phyloP scores from a whole-genome alignment of 768 basidiomycete genomes.

The Megacollybia marginata region DNA sequence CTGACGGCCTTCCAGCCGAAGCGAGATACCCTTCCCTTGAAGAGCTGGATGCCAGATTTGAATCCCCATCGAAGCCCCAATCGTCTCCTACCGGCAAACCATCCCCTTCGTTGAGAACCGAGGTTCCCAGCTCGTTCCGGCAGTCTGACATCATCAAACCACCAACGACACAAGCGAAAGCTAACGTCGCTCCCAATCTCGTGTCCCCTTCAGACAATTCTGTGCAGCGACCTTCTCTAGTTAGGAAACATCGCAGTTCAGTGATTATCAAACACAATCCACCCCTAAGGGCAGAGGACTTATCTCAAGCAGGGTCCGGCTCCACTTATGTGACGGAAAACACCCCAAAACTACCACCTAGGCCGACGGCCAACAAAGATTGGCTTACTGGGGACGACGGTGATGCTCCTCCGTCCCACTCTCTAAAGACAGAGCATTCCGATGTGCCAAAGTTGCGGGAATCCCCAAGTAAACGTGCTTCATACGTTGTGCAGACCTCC shows the following conservation, averaged over 20 bases:
- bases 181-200: too few species aligned
- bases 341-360: slow-evolving; percentile 5
- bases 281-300: slow-evolving; percentile 6
- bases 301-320: neutral
- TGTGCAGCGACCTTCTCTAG: slow-evolving; percentile 33
- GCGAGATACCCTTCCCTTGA: slow-evolving; percentile 84
- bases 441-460: slow-evolving; percentile 52
- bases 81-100: too few species aligned
- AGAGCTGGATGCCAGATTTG: slow-evolving; percentile 60
- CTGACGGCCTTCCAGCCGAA: slow-evolving; percentile 47
- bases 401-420: slow-evolving; percentile 16
- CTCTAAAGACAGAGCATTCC: slow-evolving; percentile 8
- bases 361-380: slow-evolving; percentile 5
- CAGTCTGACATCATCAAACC: too few species aligned
- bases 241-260: slow-evolving; percentile 43
- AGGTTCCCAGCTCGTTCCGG: too few species aligned
- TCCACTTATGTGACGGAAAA: slow-evolving; percentile 6
- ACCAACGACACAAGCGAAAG: too few species aligned
- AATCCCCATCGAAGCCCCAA: slow-evolving; percentile 6
- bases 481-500: slow-evolving; percentile 46
- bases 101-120: too few species aligned
- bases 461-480: slow-evolving; percentile 68
- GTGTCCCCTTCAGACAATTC: neutral
- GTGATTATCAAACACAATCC: slow-evolving; percentile 34
- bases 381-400: slow-evolving; percentile 73